Percentiles rank a stretch among this genome's conserved stretches.
Conservation (phyloP, 2,329 filamentous ascomycete genomes). For the Iodosphaeria phyllophila region DNA sequence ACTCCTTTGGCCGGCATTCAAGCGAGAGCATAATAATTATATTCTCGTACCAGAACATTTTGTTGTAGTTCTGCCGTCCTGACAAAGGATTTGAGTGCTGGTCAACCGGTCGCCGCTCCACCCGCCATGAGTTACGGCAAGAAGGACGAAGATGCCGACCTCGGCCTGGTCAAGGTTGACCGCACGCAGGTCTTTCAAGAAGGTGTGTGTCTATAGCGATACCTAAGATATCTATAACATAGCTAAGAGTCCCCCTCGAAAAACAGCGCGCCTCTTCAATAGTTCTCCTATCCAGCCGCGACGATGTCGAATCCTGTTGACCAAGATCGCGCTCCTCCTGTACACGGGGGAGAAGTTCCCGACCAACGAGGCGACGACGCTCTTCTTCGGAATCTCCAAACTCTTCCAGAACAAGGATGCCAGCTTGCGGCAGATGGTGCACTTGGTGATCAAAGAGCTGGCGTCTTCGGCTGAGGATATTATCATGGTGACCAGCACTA, state of each 20-base stretch:
- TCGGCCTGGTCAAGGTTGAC: conserved; percentile 89
- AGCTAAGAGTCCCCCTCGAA: conserved; percentile 16
- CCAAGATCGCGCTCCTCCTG: conserved; percentile 89
- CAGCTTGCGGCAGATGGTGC: conserved; percentile 95
- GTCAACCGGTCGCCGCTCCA: too few species aligned
- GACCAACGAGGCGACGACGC: conserved; percentile 87
- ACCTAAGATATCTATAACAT: conserved; percentile 3
- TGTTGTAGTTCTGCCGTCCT: conserved; percentile 7
- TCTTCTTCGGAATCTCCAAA: conserved; percentile 98
- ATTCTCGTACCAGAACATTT: too few species aligned
- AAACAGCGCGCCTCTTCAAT: conserved; percentile 85
- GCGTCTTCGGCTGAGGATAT: conserved; percentile 92
- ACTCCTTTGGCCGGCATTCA: too few species aligned
- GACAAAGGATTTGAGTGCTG: conserved; percentile 9
- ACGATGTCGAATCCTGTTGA: conserved; percentile 92
- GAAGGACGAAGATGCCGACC: conserved; percentile 95
- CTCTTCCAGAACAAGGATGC: conserved; percentile 99
- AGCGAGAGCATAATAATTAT: too few species aligned
- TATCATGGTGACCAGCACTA: conserved; percentile 98
- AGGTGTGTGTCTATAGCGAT: conserved; percentile 42
- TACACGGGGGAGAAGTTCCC: conserved; percentile 97
- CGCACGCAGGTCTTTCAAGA: conserved; percentile 97
- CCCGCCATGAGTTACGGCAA: conserved; percentile 88
- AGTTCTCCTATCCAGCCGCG: conserved; percentile 89
- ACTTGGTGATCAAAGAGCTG: conserved; percentile 94